Conservation (phyloP, 2,329 filamentous ascomycete genomes). For the Trichoderma sp. region DNA sequence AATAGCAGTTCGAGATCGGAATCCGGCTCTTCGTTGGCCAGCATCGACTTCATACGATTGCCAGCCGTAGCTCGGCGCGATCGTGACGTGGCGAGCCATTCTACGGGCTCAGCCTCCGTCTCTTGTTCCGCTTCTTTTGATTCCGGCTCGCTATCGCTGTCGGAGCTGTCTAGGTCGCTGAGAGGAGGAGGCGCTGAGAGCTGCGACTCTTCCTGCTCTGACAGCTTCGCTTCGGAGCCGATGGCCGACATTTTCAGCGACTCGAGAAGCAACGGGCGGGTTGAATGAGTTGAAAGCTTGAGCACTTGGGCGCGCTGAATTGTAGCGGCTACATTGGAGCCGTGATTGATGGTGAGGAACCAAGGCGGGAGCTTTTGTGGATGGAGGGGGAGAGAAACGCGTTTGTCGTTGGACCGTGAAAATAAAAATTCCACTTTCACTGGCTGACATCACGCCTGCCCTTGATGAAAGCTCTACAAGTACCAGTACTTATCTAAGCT, state of each 20-base stretch:
- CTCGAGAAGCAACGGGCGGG: neutral
- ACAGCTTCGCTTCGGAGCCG: slow-evolving; percentile 31
- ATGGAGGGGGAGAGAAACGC: slow-evolving; percentile 10
- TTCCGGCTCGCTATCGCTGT: slow-evolving; percentile 29
- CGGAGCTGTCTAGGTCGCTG: slow-evolving; percentile 23
- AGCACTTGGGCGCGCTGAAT: neutral
- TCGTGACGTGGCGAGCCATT: slow-evolving; percentile 72
- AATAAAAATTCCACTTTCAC: neutral
- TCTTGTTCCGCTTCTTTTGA: slow-evolving; percentile 12
- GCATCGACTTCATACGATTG: slow-evolving; percentile 75
- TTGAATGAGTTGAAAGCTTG: neutral
- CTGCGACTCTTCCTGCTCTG: slow-evolving; percentile 34
- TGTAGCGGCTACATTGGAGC: slow-evolving; percentile 12
- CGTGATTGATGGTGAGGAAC: neutral
- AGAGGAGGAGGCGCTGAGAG: slow-evolving; percentile 29
- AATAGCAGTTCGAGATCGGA: slow-evolving; percentile 72
- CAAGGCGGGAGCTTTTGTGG: neutral
- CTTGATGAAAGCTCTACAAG: neutral
- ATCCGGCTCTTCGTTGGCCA: slow-evolving; percentile 70
- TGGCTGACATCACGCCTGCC: neutral
- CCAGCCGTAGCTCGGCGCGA: slow-evolving; percentile 77
- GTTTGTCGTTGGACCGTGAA: slow-evolving; percentile 5
- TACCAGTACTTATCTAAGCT: neutral
- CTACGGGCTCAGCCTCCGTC: slow-evolving; percentile 39
- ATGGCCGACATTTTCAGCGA: slow-evolving; percentile 24